Base-by-base conservation (phyloP, 129 eudicot genomes). In the Apium graveolens region DNA sequence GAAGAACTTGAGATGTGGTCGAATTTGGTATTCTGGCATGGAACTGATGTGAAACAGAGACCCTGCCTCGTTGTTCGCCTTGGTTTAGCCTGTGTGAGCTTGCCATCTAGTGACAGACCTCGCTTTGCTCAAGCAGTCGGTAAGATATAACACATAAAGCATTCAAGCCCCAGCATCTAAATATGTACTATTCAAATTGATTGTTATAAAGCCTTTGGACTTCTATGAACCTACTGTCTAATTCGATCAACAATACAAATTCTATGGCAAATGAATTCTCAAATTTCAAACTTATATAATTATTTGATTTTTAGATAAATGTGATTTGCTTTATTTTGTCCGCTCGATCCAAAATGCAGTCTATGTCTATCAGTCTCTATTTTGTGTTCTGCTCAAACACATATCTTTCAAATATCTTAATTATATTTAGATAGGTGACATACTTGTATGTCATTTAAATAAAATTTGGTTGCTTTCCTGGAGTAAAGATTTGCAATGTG, bases 21-120 rank as follows among this genome's bases (percentile, higher is more conserved):
- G 80, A 82, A 89, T 75, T 76, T 90, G 88, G 88, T 92, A 39
- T 96, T 92, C 82, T 96, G 99, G 99, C 99, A 96, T 81, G 97
- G 97, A 73, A 79, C 76, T 70, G 99, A 96, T 86, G 83, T 83
- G 74, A 72, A 84, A 75, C 80, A 84, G 69, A 82, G 93, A 70
- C 99, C 96, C 26, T 96, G 97, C 89, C 97, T 96, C 63, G 55
- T 92, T 77, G 88, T 96, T 80, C 94, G 97, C 27, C 93, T 96
- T 80, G 99, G 97, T 70, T 60, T 83, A 60, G 97, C 90, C 79
- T 91, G 96, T 83, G 83, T 70, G 82, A 86, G 83, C 85, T 81
- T 96, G 82, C 88, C 92, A n/a, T 83, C 90, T 76, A 75, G 76
- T 73, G 97, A 90, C 49, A 86, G 97, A 87, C 99, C 99, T 60